phyloP scores from a whole-genome alignment of 768 basidiomycete genomes.

The Boletus sp. region DNA sequence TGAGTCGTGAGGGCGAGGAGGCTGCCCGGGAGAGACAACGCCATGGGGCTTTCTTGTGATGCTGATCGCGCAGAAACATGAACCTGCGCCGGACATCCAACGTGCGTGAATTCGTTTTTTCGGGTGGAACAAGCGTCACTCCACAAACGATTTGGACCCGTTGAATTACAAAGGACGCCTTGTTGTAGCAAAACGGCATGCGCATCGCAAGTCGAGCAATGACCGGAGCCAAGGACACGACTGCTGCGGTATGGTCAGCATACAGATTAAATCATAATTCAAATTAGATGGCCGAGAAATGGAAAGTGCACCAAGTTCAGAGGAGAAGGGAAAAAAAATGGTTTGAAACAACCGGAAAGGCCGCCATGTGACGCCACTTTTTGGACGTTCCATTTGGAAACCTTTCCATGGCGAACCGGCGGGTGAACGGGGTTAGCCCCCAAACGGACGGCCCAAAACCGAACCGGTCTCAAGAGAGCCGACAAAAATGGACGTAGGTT shows the following conservation, averaged over 20 bases:
- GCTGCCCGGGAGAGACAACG: neutral
- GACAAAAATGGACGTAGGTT: neutral
- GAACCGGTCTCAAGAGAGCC: conserved; percentile 5
- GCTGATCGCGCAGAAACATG: neutral
- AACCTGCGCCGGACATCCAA: neutral
- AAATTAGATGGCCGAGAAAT: neutral
- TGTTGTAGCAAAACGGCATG: neutral
- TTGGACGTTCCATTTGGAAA: conserved; percentile 22
- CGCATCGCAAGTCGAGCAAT: neutral
- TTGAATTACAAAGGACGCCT: neutral
- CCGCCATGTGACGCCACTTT: conserved; percentile 7
- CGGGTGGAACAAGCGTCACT: neutral
- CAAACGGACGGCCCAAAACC: neutral
- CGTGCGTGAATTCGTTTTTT: neutral
- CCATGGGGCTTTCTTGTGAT: neutral
- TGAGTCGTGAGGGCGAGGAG: neutral
- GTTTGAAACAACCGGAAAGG: neutral
- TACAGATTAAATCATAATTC: neutral
- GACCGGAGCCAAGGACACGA: neutral
- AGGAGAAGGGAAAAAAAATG: neutral
- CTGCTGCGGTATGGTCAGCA: conserved; percentile 12
- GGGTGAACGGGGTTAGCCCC: conserved; percentile 1
- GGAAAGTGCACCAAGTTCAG: neutral
- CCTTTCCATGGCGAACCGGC: conserved; percentile 13
- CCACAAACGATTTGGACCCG: neutral